Evolutionary conservation across 177 flowering plant species (phyloP).

Genomic region (Vitis hybrid): DNA sequence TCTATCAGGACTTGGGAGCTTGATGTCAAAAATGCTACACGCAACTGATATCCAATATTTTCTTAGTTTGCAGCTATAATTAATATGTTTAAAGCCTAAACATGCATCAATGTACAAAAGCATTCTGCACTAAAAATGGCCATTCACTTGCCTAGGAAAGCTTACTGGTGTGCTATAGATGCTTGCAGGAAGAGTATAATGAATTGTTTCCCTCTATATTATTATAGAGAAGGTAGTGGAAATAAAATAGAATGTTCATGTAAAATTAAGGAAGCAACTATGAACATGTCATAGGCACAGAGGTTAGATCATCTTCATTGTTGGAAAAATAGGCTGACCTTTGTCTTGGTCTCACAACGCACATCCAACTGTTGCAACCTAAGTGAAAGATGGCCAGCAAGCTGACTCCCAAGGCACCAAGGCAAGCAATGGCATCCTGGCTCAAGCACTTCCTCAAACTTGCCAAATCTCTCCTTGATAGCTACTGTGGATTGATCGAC

Average conservation of each 20-base stretch:
- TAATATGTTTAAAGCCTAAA: neutral
- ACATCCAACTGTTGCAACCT: constrained; percentile 71
- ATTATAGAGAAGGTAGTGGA: neutral
- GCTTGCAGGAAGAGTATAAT: neutral
- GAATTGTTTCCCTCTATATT: neutral
- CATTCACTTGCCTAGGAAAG: neutral
- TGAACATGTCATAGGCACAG: neutral
- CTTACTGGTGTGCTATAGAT: neutral
- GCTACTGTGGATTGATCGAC: constrained; percentile 74
- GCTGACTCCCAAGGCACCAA: constrained; percentile 56
- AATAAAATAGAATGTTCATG: neutral
- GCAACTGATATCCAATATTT: neutral
- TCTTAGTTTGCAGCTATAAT: neutral
- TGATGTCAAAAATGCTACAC: neutral
- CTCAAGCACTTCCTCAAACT: constrained; percentile 58
- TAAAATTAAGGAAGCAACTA: constrained; percentile 1
- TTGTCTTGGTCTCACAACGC: constrained; percentile 75
- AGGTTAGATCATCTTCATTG: neutral
- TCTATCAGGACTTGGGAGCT: neutral
- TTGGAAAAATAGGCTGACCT: constrained; percentile 37
- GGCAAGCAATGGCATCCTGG: constrained; percentile 84
- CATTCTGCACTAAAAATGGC: neutral
- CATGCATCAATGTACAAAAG: neutral
- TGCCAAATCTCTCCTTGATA: constrained; percentile 65
- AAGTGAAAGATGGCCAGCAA: constrained; percentile 64